phyloP scores from a whole-genome alignment of 805 yeast genomes.

The Metschnikowia vanudenii region DNA sequence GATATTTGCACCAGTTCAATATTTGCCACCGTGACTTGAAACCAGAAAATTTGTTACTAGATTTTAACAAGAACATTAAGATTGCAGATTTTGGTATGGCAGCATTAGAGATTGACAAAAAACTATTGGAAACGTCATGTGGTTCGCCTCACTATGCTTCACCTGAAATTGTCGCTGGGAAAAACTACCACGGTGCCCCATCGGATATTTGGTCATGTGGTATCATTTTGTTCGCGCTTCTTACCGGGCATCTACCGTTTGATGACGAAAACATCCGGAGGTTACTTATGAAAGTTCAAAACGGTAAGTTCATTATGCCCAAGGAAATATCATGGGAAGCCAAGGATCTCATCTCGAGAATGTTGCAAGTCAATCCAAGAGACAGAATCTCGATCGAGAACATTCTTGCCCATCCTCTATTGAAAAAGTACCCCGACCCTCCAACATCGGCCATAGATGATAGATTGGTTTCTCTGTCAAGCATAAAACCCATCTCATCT shows the following conservation, averaged over 20 bases:
- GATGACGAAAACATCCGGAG: conserved; percentile 94
- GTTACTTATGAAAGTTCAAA: conserved; percentile 83
- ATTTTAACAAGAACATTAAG: conserved; percentile 82
- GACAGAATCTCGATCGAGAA: conserved; percentile 76
- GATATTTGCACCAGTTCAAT: conserved; percentile 80
- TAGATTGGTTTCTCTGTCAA: conserved; percentile 15
- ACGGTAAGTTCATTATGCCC: conserved; percentile 85
- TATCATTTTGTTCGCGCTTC: conserved; percentile 85
- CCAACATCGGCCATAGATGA: conserved; percentile 2
- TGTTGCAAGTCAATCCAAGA: conserved; percentile 80
- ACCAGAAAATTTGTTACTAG: conserved; percentile 78
- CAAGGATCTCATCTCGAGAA: conserved; percentile 73
- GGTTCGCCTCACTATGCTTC: conserved; percentile 99
- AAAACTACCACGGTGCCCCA: conserved; percentile 93
- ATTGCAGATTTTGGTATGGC: conserved; percentile 99
- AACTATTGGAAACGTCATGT: conserved; percentile 88
- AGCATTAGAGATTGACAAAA: conserved; percentile 81
- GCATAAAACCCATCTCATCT: conserved; percentile 31
- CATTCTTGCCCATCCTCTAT: conserved; percentile 76
- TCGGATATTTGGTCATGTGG: conserved; percentile 99
- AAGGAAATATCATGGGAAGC: conserved; percentile 78
- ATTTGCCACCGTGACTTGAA: conserved; percentile 87
- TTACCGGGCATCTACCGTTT: conserved; percentile 94
- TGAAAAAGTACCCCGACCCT: conserved; percentile 63
- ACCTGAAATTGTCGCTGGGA: conserved; percentile 95